Evolutionary conservation across 805 yeast species (phyloP).

Genomic region (Middelhovenomyces tepae): DNA sequence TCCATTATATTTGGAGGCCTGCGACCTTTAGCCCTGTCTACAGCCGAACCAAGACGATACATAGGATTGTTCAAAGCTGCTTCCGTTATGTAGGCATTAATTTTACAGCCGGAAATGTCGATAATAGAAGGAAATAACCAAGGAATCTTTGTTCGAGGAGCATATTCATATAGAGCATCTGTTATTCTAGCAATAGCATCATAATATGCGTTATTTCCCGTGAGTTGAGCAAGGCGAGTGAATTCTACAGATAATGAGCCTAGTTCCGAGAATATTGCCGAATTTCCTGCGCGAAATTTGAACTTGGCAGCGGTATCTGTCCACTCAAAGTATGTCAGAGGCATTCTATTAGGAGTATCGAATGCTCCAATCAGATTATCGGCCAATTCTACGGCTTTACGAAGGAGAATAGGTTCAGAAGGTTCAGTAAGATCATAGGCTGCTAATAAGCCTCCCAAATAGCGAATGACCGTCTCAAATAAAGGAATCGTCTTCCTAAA

Average conservation of each 20-base stretch:
- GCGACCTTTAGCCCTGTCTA: too few species aligned
- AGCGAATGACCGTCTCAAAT: conserved; percentile 44
- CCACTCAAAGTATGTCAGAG: conserved; percentile 40
- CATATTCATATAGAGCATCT: conserved; percentile 29
- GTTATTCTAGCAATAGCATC: conserved; percentile 42
- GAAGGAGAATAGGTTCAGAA: conserved; percentile 26
- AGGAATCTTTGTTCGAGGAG: conserved; percentile 27
- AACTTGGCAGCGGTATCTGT: conserved; percentile 17
- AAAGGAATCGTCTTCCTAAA: conserved; percentile 37
- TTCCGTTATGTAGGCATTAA: conserved; percentile 12
- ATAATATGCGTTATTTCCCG: conserved; percentile 40
- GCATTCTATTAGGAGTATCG: conserved; percentile 52
- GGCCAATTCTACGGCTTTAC: conserved; percentile 38
- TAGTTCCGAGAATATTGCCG: conserved; percentile 35
- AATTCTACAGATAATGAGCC: conserved; percentile 46
- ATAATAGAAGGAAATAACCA: conserved; percentile 37
- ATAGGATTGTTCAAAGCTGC: conserved; percentile 4
- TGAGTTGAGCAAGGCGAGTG: conserved; percentile 42
- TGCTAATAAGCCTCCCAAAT: conserved; percentile 44
- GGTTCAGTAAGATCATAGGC: conserved; percentile 42
- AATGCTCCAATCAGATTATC: conserved; percentile 44
- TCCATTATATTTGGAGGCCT: too few species aligned
- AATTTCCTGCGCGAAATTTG: conserved; percentile 23
- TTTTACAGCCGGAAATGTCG: conserved; percentile 45
- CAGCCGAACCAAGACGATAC: too few species aligned